Percentiles rank a stretch among this genome's conserved stretches.
Conservation (phyloP, 2,329 filamentous ascomycete species). For the Paecilomyces niveus region DNA sequence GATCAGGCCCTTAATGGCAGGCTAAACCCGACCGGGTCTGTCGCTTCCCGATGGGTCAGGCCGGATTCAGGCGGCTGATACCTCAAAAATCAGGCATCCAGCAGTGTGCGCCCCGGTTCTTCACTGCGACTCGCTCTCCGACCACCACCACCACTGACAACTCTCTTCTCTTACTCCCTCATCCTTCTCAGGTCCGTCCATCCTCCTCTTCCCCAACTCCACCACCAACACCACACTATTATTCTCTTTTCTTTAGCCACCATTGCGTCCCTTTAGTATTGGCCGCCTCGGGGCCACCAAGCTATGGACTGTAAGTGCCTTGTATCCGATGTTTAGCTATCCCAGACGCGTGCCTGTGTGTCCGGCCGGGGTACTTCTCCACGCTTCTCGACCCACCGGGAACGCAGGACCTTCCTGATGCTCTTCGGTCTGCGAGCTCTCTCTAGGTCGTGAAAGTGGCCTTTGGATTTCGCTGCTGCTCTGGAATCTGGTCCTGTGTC, state of each 20-base stretch:
- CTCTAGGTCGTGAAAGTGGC: constrained; percentile 8
- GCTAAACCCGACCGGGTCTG: not conserved
- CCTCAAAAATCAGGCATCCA: constrained; percentile 21
- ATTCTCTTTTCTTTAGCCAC: constrained; percentile 16
- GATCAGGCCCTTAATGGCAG: not conserved
- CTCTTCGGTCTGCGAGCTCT: constrained; percentile 10
- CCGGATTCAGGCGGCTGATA: constrained; percentile 7
- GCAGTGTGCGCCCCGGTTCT: constrained; percentile 11
- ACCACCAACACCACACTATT: constrained; percentile 17
- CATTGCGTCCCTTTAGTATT: constrained; percentile 24
- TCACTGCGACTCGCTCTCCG: constrained; percentile 19
- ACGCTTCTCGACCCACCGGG: constrained; percentile 32
- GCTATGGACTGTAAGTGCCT: constrained; percentile 54
- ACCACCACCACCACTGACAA: constrained; percentile 17
- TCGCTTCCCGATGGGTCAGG: not conserved
- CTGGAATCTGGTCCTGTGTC: constrained; percentile 14
- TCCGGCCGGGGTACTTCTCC: constrained; percentile 32
- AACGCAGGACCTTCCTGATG: constrained; percentile 17
- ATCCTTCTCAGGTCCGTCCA: constrained; percentile 21
- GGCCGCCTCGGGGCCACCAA: constrained; percentile 41
- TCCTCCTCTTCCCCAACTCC: constrained; percentile 26
- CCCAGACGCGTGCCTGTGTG: constrained; percentile 22
- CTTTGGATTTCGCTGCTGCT: constrained; percentile 10
- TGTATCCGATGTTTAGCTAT: constrained; percentile 19
- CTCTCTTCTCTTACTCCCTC: constrained; percentile 28